These are phyloP conservation scores for Claviceps paspali DNA, from an alignment of 2,329 filamentous ascomycete genomes.

Conservation along the genomic window DNA sequence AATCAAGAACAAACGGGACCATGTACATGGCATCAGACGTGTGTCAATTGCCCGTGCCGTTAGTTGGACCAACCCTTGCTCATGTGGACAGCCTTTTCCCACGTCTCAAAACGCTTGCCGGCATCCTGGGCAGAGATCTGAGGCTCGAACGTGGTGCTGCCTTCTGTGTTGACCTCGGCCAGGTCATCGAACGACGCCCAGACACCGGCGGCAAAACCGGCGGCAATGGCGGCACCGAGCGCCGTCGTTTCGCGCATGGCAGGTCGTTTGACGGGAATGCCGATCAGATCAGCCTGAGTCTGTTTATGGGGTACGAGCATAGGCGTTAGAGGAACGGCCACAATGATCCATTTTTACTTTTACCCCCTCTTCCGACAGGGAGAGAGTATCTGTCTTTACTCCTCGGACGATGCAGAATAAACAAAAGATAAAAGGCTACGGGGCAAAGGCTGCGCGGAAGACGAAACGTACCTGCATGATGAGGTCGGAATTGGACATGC, in stretches of 20 bases:
- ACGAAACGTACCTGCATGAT: conserved; percentile 52
- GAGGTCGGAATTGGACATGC: conserved; percentile 67
- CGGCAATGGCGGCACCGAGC: conserved; percentile 66
- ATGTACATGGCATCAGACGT: too few relatives aligned
- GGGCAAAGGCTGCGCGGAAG: too few relatives aligned
- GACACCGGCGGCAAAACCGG: conserved; percentile 59
- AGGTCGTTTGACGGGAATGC: conserved; percentile 63
- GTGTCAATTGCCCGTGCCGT: too few relatives aligned
- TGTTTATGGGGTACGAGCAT: conserved; percentile 11
- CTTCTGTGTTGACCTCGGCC: conserved; percentile 54
- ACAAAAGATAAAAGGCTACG: too few relatives aligned
- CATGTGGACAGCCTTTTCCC: conserved; percentile 69
- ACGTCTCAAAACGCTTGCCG: conserved; percentile 49
- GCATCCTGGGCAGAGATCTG: conserved; percentile 45
- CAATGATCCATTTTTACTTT: too few relatives aligned
- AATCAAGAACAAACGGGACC: too few relatives aligned
- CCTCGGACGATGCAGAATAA: too few relatives aligned
- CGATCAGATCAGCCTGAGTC: conserved; percentile 68
- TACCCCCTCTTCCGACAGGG: too few relatives aligned
- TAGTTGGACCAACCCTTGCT: conserved; percentile 51
- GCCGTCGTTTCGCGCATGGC: conserved; percentile 75
- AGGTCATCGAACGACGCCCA: conserved; percentile 64
- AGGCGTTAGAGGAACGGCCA: not conserved
- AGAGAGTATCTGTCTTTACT: too few relatives aligned
- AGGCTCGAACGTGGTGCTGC: conserved; percentile 53